phyloP scores from a whole-genome alignment of 495 filamentous ascomycete species.

The Neurospora sp. region DNA sequence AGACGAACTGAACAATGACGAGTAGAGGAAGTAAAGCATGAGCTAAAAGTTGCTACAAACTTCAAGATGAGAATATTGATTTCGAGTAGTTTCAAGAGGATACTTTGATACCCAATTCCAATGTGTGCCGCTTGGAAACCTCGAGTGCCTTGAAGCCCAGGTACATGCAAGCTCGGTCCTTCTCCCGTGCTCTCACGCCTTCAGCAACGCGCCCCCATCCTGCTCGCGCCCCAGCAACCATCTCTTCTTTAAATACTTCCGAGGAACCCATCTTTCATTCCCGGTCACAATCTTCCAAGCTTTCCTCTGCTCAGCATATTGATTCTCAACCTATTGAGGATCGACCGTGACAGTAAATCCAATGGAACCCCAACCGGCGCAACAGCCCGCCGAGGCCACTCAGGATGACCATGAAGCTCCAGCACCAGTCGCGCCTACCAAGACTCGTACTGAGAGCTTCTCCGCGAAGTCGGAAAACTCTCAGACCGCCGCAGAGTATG shows the following conservation, averaged over 20 bases:
- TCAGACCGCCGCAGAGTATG: slow-evolving; percentile 81
- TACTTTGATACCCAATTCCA: not conserved
- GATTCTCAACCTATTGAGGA: fast-evolving
- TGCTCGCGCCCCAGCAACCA: not conserved
- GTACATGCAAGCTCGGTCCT: not conserved
- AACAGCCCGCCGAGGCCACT: slow-evolving; percentile 8
- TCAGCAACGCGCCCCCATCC: not conserved
- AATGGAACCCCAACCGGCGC: slow-evolving; percentile 21
- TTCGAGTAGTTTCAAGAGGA: not conserved
- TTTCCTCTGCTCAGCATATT: not conserved
- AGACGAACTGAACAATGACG: not conserved
- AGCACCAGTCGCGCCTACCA: slow-evolving; percentile 12
- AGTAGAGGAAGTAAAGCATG: not conserved
- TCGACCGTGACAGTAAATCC: not conserved
- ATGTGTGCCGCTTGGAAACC: not conserved
- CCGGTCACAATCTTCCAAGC: not conserved
- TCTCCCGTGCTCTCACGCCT: not conserved
- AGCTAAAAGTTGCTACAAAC: not conserved
- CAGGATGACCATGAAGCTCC: slow-evolving; percentile 13
- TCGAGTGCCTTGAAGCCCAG: not conserved
- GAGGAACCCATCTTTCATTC: not conserved
- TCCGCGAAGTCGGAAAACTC: slow-evolving; percentile 61
- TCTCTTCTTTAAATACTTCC: not conserved
- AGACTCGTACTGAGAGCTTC: slow-evolving; percentile 42
- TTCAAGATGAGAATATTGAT: not conserved